These are phyloP conservation scores for Xylaria polymorpha DNA, from an alignment of 2,329 filamentous ascomycete genomes.

Conservation along the genomic window DNA sequence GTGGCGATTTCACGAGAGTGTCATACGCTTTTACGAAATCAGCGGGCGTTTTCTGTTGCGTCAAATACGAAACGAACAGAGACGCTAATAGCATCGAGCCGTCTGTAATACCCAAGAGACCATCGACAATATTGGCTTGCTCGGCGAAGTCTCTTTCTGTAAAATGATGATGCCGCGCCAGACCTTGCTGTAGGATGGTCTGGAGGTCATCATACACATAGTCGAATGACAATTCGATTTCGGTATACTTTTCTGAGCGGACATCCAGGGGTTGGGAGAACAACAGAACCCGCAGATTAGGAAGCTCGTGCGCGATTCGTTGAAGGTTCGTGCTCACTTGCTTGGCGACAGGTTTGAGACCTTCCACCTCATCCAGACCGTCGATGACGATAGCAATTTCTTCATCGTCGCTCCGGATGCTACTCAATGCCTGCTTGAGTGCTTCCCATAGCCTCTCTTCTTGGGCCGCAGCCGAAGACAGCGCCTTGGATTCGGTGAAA, in stretches of 20 bases:
- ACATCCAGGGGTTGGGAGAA: slow-evolving; percentile 34
- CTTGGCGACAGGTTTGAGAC: slow-evolving; percentile 35
- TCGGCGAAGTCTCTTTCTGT: slow-evolving; percentile 16
- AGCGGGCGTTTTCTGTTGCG: slow-evolving; percentile 26
- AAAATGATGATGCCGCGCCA: slow-evolving; percentile 22
- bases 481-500: slow-evolving; percentile 26
- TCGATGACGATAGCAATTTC: slow-evolving; percentile 34
- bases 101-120: slow-evolving; percentile 26
- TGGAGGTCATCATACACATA: slow-evolving; percentile 34
- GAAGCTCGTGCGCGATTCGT: slow-evolving; percentile 22
- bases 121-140: slow-evolving; percentile 27
- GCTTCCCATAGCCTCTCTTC: slow-evolving; percentile 35
- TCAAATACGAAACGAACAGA: slow-evolving; percentile 31
- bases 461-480: slow-evolving; percentile 25
- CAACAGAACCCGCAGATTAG: slow-evolving; percentile 26
- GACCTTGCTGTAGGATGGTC: slow-evolving; percentile 33
- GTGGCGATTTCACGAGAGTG: slow-evolving; percentile 25
- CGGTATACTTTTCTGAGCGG: slow-evolving; percentile 13
- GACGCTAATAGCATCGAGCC: slow-evolving; percentile 30
- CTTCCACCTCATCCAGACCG: slow-evolving; percentile 37
- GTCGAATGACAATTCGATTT: slow-evolving; percentile 34
- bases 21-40: slow-evolving; percentile 31
- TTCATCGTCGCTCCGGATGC: slow-evolving; percentile 33
- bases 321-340: slow-evolving; percentile 33
- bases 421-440: slow-evolving; percentile 30